Base-by-base conservation (phyloP, 202 grass and related monocot genomes). In the Dendrocalamus latiflorus region DNA sequence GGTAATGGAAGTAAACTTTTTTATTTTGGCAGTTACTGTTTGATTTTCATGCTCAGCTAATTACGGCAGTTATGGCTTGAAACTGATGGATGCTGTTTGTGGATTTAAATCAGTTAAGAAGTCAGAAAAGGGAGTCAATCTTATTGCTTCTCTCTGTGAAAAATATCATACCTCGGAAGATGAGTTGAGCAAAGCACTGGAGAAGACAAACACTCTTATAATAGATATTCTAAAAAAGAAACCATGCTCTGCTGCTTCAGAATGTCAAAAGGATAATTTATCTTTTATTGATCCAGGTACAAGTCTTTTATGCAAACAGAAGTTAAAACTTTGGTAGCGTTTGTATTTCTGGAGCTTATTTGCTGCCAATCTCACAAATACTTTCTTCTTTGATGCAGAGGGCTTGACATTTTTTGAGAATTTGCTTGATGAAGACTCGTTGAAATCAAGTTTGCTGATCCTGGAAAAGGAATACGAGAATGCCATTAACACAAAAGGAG, bases 401-500 rank as follows among this genome's bases (percentile, higher is more conserved):
- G 91, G 91, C 54, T 85, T 98, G 87, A 90, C 37, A 54, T 77
- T 90, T 82, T 98, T 98, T 87, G 90, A 98, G 74, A 86, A 91
- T 85, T 83, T 98, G 37, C 69, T 98, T 6, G 87, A 86, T 69
- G 91, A 78, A 66, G 74, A 83, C 56, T 95, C 89, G 16, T 75
- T 93, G 74, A 90, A 91, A 43, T 85, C 65, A 84, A 93, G 87
- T 90, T 80, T 98, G 83, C 48, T 88, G 69, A 74, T 85, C 49
- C 85, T 98, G 66, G 95, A 95, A 88, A 90, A 89, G 55, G 87
- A 98, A 82, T 98, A 98, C 68, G 93, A 91, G 45, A 83, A 86
- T 88, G 68, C 75, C 87, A 78, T 98, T 66, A 88, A 88, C 70
- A 75, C 80, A 62, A 95, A 93, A 75, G 95, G 95, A 22, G 95